These are phyloP conservation scores for Auriscalpium microsporum DNA, from an alignment of 768 basidiomycete species.

Conservation along the genomic window DNA sequence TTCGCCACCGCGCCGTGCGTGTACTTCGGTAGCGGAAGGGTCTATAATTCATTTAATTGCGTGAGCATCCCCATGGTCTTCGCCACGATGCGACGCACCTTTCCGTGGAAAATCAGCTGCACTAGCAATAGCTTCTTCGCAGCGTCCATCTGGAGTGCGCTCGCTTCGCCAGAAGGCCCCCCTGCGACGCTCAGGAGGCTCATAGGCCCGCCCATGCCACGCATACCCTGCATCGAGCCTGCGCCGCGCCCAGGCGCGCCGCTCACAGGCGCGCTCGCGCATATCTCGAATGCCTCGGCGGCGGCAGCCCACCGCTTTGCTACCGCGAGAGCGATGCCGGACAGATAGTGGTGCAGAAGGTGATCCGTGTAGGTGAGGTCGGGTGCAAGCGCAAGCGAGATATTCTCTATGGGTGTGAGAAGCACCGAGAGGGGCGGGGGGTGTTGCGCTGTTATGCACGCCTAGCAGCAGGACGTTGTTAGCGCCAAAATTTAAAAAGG, in stretches of 20 bases:
- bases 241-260: neutral
- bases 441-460: constrained; percentile 45
- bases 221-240: constrained; percentile 1
- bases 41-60: constrained; percentile 21
- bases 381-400: constrained; percentile 44
- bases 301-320: constrained; percentile 63
- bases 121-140: constrained; percentile 76
- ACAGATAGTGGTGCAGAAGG: constrained; percentile 77
- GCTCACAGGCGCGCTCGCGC: constrained; percentile 37
- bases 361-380: constrained; percentile 74
- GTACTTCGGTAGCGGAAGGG: constrained; percentile 60
- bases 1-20: constrained; percentile 49
- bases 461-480: constrained; percentile 26
- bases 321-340: constrained; percentile 57
- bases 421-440: constrained; percentile 54
- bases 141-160: constrained; percentile 77
- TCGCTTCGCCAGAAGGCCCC: constrained; percentile 44
- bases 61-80: neutral
- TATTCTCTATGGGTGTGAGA: constrained; percentile 49
- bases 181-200: constrained; percentile 15
- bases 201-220: constrained; percentile 6
- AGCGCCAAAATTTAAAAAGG: neutral
- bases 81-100: constrained; percentile 32
- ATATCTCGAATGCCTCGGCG: constrained; percentile 74
- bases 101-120: constrained; percentile 70